These are phyloP conservation scores for Hypoxylon trugodes DNA, from an alignment of 495 filamentous ascomycete species.

Conservation along the genomic window DNA sequence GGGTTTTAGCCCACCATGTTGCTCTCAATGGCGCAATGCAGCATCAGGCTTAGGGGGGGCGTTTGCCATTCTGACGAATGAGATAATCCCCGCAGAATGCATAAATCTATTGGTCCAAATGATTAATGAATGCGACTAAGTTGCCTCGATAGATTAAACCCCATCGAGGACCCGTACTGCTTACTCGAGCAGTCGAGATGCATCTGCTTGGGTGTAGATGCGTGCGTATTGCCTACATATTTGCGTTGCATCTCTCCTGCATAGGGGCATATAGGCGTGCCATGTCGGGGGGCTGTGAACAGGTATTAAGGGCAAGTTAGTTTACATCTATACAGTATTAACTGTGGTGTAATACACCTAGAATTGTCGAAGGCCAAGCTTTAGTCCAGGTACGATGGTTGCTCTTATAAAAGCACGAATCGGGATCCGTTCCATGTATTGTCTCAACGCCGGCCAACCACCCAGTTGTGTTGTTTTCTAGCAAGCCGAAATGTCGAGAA, in stretches of 20 bases:
- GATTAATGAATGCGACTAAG: conserved; percentile 34
- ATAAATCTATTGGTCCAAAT: conserved; percentile 31
- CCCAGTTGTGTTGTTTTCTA: conserved; percentile 13
- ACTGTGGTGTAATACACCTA: conserved; percentile 1
- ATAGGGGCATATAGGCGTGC: conserved; percentile 30
- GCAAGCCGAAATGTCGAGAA: conserved; percentile 21
- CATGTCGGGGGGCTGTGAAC: conserved; percentile 13
- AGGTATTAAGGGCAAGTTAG: conserved; percentile 22
- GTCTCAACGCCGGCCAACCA: conserved; percentile 38
- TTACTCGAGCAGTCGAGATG: conserved; percentile 39
- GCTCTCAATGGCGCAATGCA: conserved; percentile 32
- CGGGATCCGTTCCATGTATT: conserved; percentile 39
- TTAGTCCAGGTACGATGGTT: conserved; percentile 32
- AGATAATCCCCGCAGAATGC: conserved; percentile 43
- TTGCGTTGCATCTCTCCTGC: conserved; percentile 41
- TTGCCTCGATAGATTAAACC: conserved; percentile 38
- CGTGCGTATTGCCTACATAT: conserved; percentile 28
- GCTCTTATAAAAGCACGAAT: conserved; percentile 32
- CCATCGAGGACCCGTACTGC: conserved; percentile 32
- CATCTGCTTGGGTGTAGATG: conserved; percentile 31
- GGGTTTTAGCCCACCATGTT: conserved; percentile 24
- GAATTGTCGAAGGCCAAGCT: conserved; percentile 19
- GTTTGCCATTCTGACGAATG: conserved; percentile 37
- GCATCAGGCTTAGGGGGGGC: conserved; percentile 33
- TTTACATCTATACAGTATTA: conserved; percentile 15